Base-by-base conservation (phyloP, 306 rosid species). In the Acacia crassicarpa region DNA sequence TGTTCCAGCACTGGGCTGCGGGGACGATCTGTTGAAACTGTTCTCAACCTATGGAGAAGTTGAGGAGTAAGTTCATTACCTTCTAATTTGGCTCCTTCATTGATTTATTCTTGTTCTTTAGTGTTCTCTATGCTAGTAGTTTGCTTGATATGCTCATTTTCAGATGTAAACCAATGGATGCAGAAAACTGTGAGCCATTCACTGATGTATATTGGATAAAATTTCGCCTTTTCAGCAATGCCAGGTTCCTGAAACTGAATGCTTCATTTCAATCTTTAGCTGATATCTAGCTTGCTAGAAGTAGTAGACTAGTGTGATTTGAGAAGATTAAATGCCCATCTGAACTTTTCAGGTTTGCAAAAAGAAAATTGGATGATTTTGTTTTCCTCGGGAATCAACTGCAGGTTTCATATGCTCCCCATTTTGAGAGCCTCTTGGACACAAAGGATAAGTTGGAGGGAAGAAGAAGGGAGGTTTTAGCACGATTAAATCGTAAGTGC, bases 111-210 rank as follows among this genome's bases (percentile, higher is more conserved):
- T 6, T 46, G 0, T 62, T n/a, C 23, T 75, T 59, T 48, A 9
- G n/a, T 86, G 65, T 74, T 63, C 61, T 27, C 51, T 49, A 1
- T 58, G 30, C 43, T 71, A 2, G 56, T 32, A 13, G 7, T 48
- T 46, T 72, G 81, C 38, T 58, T 63, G 40, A n/a, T 74, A 56
- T 65, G 48, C 38, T 67, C 30, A 65, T 6, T 85, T 73, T 81
- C 80, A 91, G 97, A 85, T 91, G 93, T 83, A 90, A 90, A 77
- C 98, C 97, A 15, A 93, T 95, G 99, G 99, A 95, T 84, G 97
- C 87, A 11, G 97, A 90, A 82, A 95, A 93, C 25, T 95, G 99
- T 72, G 97, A 90, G 82, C 86, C 78, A 83, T 95, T 73, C 87
- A 95, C 98, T 20, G 97, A 95, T 84, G 97, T 95, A 78, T 95